These are phyloP conservation scores for Pluteus cervinus DNA, from an alignment of 768 basidiomycete genomes.

Conservation along the genomic window DNA sequence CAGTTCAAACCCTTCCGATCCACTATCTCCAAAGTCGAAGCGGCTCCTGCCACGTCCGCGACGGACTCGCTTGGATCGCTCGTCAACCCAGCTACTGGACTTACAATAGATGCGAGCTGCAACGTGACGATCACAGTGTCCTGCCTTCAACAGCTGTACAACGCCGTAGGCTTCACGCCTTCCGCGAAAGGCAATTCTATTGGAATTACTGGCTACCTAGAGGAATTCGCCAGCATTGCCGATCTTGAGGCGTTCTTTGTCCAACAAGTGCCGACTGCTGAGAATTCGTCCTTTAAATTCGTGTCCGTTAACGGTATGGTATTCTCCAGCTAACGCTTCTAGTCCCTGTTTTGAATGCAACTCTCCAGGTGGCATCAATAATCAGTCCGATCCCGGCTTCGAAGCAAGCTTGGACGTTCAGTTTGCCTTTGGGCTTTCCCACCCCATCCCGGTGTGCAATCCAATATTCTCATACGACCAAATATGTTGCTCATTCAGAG, in stretches of 20 bases:
- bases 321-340: slow-evolving; percentile 2
- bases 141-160: slow-evolving; percentile 53
- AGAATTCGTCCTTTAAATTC: slow-evolving; percentile 44
- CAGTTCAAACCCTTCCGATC: slow-evolving; percentile 25
- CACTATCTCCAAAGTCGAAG: slow-evolving; percentile 22
- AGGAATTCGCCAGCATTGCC: slow-evolving; percentile 44
- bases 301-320: slow-evolving; percentile 49
- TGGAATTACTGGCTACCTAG: slow-evolving; percentile 50
- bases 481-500: neutral
- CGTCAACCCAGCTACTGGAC: slow-evolving; percentile 21
- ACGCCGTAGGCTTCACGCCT: slow-evolving; percentile 40
- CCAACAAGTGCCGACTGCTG: slow-evolving; percentile 41
- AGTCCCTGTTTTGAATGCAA: slow-evolving; percentile 7
- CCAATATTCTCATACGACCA: neutral
- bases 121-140: slow-evolving; percentile 42
- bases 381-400: slow-evolving; percentile 48
- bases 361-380: slow-evolving; percentile 50
- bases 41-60: slow-evolving; percentile 11
- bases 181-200: slow-evolving; percentile 39
- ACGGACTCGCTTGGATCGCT: slow-evolving; percentile 11
- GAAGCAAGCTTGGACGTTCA: slow-evolving; percentile 70
- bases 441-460: slow-evolving; percentile 40
- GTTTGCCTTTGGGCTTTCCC: slow-evolving; percentile 58
- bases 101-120: slow-evolving; percentile 41
- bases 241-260: slow-evolving; percentile 49